Percentiles rank a stretch among this genome's conserved stretches.
These are phyloP conservation scores for Dissoconium aciculare DNA, from an alignment of 2,329 filamentous ascomycete genomes.

Conservation along the genomic window DNA sequence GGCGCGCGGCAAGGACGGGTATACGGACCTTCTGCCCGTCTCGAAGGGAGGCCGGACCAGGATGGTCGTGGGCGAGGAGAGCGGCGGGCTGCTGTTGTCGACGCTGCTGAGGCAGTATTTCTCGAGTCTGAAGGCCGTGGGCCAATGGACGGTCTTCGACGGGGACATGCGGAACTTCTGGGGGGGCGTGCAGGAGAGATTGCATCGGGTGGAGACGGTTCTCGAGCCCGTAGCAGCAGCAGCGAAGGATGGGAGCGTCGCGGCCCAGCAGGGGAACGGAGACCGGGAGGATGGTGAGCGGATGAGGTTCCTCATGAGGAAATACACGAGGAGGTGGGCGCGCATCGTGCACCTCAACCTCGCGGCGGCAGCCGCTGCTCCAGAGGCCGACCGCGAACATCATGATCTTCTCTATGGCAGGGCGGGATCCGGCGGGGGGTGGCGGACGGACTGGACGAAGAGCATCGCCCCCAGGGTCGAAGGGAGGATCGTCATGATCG, in stretches of 20 bases:
- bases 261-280: slow-evolving; percentile 4
- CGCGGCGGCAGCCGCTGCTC: background rate
- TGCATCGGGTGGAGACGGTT: slow-evolving; percentile 36
- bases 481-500: slow-evolving; percentile 47
- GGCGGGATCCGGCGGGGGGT: slow-evolving; percentile 61
- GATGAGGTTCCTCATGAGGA: slow-evolving; percentile 50
- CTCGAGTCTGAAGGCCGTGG: slow-evolving; percentile 66
- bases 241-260: slow-evolving; percentile 8
- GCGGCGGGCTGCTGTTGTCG: slow-evolving; percentile 71
- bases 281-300: slow-evolving; percentile 22
- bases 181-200: slow-evolving; percentile 45
- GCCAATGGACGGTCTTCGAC: slow-evolving; percentile 56
- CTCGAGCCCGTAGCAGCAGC: slow-evolving; percentile 12
- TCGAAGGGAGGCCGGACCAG: slow-evolving; percentile 62
- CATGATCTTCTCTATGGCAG: slow-evolving; percentile 59
- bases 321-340: slow-evolving; percentile 48
- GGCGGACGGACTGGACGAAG: slow-evolving; percentile 60
- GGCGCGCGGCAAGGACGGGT: slow-evolving; percentile 66
- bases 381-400: slow-evolving; percentile 42
- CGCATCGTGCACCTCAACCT: no score
- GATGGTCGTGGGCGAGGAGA: slow-evolving; percentile 72
- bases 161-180: slow-evolving; percentile 49
- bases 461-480: slow-evolving; percentile 66
- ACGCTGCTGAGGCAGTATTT: slow-evolving; percentile 84
- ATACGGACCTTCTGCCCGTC: slow-evolving; percentile 56